Conservation (phyloP, 306 rosid species). For the Vachellia pachyceras region DNA sequence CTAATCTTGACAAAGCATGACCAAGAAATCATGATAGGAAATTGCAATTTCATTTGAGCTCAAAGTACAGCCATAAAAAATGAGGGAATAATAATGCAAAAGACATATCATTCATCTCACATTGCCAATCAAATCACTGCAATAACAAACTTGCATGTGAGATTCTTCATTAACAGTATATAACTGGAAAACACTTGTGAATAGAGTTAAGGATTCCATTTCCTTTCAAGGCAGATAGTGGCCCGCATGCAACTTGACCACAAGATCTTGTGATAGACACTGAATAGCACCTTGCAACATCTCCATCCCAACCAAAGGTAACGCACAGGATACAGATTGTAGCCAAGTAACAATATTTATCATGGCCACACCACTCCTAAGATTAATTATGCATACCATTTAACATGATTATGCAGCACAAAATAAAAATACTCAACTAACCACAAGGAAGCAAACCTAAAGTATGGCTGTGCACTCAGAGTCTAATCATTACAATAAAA, state of each 20-base stretch:
- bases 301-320: background rate
- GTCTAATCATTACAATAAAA: background rate
- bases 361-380: background rate
- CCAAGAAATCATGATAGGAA: background rate
- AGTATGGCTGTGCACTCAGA: background rate
- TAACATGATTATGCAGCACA: background rate
- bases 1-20: background rate
- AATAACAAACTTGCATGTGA: background rate
- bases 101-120: background rate
- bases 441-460: slow-evolving; percentile 6
- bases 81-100: background rate
- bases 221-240: background rate
- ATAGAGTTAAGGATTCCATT: background rate
- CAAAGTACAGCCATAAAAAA: background rate
- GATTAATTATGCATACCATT: background rate
- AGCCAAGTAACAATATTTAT: background rate
- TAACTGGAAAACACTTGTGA: background rate
- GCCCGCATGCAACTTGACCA: background rate
- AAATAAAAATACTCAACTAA: background rate
- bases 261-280: background rate
- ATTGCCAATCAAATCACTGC: background rate
- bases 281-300: background rate
- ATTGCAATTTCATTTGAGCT: slow-evolving; percentile 1
- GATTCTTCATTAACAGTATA: background rate
- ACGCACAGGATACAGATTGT: background rate